These are phyloP conservation scores for Microstegium vimineum DNA, from an alignment of 176 grass and related monocot species.

Conservation along the genomic window DNA sequence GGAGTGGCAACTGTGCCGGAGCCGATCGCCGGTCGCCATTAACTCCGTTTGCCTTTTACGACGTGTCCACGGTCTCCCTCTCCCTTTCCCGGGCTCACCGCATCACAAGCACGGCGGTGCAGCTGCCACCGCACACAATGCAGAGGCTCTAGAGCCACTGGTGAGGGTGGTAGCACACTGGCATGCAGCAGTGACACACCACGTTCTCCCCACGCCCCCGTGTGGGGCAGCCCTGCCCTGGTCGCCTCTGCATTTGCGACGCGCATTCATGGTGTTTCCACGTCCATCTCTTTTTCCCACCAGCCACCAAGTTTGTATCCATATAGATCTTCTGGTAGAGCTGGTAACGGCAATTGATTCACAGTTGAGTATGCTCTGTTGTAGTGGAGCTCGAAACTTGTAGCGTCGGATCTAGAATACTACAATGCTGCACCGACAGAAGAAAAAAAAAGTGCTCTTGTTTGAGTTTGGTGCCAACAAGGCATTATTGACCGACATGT, in stretches of 20 bases:
- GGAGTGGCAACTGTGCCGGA: neutral
- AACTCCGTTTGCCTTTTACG: constrained; percentile 5
- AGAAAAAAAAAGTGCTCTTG: neutral
- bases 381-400: neutral
- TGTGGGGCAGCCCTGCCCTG: constrained; percentile 23
- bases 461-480: neutral
- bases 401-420: neutral
- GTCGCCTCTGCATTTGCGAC: neutral
- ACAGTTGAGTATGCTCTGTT: neutral
- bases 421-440: neutral
- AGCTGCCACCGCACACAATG: neutral
- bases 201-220: constrained; percentile 30
- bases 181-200: constrained; percentile 31
- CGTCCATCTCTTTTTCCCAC: neutral
- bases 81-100: neutral
- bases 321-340: constrained; percentile 19
- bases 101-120: neutral
- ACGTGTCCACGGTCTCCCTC: neutral
- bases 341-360: constrained; percentile 12
- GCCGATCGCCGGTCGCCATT: neutral
- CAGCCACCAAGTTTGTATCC: neutral
- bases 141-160: neutral
- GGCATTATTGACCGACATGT: constrained; percentile 21
- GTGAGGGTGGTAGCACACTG: neutral
- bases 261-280: constrained; percentile 32